These are phyloP conservation scores for Lophiotrema nucula DNA, from an alignment of 495 filamentous ascomycete genomes.

Conservation along the genomic window DNA sequence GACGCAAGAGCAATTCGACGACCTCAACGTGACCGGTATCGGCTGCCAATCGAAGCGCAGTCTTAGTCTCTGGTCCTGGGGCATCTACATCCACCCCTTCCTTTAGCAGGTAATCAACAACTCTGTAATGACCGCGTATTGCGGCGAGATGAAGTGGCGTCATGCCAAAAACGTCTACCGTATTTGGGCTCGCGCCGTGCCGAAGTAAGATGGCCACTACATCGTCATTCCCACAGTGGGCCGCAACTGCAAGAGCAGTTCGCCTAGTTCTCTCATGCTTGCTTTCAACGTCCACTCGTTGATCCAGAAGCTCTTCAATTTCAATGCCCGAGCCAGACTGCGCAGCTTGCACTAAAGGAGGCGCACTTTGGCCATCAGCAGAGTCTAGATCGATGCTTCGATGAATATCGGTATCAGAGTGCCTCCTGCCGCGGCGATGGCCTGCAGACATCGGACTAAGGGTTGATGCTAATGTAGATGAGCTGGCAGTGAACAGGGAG, in stretches of 20 bases:
- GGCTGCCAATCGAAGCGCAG: conserved; percentile 45
- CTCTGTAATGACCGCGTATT: conserved; percentile 44
- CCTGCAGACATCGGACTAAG: conserved; percentile 4
- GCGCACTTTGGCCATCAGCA: conserved; percentile 38
- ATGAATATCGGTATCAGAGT: conserved; percentile 33
- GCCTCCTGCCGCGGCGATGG: neutral
- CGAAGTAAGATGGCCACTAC: conserved; percentile 47
- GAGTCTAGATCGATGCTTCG: conserved; percentile 48
- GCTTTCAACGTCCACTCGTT: conserved; percentile 44
- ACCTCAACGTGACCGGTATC: conserved; percentile 37
- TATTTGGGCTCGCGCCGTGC: conserved; percentile 42
- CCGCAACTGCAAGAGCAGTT: conserved; percentile 49
- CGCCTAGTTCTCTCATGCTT: conserved; percentile 42
- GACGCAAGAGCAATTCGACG: conserved; percentile 26
- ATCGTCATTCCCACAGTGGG: conserved; percentile 49
- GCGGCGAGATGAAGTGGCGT: conserved; percentile 50
- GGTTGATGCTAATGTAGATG: conserved; percentile 14
- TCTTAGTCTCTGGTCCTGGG: conserved; percentile 39
- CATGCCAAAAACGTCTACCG: conserved; percentile 40
- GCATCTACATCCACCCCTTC: conserved; percentile 41
- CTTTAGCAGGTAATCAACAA: conserved; percentile 42
- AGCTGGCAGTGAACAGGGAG: conserved; percentile 13
- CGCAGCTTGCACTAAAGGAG: conserved; percentile 45
- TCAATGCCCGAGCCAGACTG: conserved; percentile 45
- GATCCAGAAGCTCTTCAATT: conserved; percentile 45